Base-by-base conservation (phyloP, 129 eudicot genomes). In the Flaveria ramosissima region DNA sequence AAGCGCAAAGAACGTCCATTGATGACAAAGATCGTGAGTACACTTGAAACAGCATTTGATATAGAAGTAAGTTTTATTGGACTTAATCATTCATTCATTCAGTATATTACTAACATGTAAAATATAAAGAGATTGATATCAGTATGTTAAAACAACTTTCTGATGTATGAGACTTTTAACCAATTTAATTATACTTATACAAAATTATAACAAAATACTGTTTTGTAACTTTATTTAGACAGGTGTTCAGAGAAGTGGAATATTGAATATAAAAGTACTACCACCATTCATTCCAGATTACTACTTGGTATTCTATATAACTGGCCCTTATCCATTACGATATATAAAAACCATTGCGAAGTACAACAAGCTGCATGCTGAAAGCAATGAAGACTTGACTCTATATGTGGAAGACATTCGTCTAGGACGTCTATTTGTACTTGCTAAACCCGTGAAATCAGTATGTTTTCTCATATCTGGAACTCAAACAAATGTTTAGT, bases 41-140 rank as follows among this genome's bases (percentile, higher is more conserved):
- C 46, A 64, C 70, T 64, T 64, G 39, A 64, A 15, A 32, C 47
- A 6, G 70, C 70, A 32, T 21, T 64, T 41, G 70, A 64, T 26
- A 12, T 16, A 6, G 47, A 64, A 64, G 70, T 64, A 64, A 2
- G 69, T 27, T 27, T 27, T 53, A 30, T 30, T 30, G 36, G 36
- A 30, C 36, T 30, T 30, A 30, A 30, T 30, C 36, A 30, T 3
- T 4, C 36, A 30, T 30, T 30, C 63, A 20, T 56, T 20, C 19
- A 3, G 24, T n/a, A 30, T 30, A 30, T 30, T 30, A 30, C 5
- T 30, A 3, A 3, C 2, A 2, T 19, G 5, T 8, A 0, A 4
- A 3, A 30, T 30, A 30, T 30, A 30, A 30, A 30, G 6, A 30
- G 36, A 30, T 30, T 30, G 36, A 30, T 30, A 30, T 30, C 36